Evolutionary conservation across 139 green algal genomes (phyloP).

Genomic region (Chlamydomonas schloesseri): DNA sequence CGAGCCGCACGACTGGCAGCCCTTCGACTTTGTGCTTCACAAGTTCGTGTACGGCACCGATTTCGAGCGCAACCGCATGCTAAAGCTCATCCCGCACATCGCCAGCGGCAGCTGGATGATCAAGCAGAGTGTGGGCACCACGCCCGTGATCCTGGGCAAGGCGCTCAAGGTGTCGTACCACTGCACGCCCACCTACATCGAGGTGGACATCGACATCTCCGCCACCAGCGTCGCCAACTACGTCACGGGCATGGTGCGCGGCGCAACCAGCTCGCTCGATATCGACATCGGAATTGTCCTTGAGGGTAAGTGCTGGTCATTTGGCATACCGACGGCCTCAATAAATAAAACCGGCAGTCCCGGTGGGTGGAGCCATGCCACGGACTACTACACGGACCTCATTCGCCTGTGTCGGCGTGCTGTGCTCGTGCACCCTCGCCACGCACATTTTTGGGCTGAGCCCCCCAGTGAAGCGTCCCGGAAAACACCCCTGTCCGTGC

Average conservation of each 20-base stretch:
- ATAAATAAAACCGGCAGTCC: too few relatives aligned
- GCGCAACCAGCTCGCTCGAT: constrained; percentile 46
- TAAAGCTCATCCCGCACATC: constrained; percentile 66
- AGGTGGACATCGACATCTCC: constrained; percentile 58
- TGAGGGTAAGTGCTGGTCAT: constrained; percentile 40
- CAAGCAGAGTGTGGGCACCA: constrained; percentile 64
- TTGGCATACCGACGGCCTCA: too few relatives aligned
- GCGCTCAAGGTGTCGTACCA: constrained; percentile 58
- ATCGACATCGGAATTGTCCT: constrained; percentile 61
- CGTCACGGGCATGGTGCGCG: constrained; percentile 59
- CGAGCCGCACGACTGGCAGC: constrained; percentile 52
- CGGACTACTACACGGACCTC: too few relatives aligned
- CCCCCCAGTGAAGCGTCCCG: too few relatives aligned
- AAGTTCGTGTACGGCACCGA: constrained; percentile 58
- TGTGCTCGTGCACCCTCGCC: too few relatives aligned
- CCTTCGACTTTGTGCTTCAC: constrained; percentile 61
- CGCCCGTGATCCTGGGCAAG: constrained; percentile 63
- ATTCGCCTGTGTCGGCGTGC: too few relatives aligned
- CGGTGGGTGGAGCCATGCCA: too few relatives aligned
- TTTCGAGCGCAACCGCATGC: constrained; percentile 45
- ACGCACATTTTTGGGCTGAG: too few relatives aligned
- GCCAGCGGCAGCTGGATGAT: constrained; percentile 60
- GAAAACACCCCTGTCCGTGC: too few relatives aligned
- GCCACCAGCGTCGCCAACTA: constrained; percentile 59
- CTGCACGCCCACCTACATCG: constrained; percentile 37